Conservation (phyloP, 148 eudicot genomes). For the Simmondsia chinensis region DNA sequence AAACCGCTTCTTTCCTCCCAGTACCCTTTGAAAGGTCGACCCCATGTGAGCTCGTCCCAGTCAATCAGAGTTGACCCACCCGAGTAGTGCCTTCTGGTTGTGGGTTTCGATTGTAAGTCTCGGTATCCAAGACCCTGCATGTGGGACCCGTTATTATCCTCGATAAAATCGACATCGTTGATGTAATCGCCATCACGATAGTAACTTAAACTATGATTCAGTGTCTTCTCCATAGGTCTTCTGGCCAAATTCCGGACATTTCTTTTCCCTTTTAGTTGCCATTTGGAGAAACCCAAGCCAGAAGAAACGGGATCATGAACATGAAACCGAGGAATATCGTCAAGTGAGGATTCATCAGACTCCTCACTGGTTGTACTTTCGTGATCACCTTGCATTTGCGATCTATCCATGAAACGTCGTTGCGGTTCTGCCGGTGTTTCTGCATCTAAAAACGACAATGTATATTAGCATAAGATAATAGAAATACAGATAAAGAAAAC, state of each 20-base stretch:
- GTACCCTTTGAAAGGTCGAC: constrained; percentile 41
- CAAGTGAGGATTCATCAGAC: constrained; percentile 31
- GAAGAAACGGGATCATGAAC: constrained; percentile 23
- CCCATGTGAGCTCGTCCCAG: constrained; percentile 58
- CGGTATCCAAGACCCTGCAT: constrained; percentile 27
- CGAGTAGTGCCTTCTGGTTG: constrained; percentile 29
- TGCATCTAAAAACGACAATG: constrained; percentile 54
- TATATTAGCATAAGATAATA: no score
- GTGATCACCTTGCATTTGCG: constrained; percentile 33
- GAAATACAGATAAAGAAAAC: background rate
- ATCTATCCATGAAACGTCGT: constrained; percentile 39
- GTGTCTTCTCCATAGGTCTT: constrained; percentile 25
- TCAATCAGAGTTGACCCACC: constrained; percentile 15
- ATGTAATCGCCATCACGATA: constrained; percentile 27
- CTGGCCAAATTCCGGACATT: constrained; percentile 50
- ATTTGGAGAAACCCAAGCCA: constrained; percentile 53
- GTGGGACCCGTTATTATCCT: constrained; percentile 27
- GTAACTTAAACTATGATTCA: constrained; percentile 24
- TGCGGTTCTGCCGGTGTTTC: constrained; percentile 35
- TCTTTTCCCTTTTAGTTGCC: constrained; percentile 88
- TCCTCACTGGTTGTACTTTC: constrained; percentile 60
- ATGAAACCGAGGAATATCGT: constrained; percentile 32
- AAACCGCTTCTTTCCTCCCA: constrained; percentile 45
- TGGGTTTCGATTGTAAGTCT: constrained; percentile 19
- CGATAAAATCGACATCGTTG: constrained; percentile 34